Conservation (phyloP, 257 asterid species). For the Plantago ovata region DNA sequence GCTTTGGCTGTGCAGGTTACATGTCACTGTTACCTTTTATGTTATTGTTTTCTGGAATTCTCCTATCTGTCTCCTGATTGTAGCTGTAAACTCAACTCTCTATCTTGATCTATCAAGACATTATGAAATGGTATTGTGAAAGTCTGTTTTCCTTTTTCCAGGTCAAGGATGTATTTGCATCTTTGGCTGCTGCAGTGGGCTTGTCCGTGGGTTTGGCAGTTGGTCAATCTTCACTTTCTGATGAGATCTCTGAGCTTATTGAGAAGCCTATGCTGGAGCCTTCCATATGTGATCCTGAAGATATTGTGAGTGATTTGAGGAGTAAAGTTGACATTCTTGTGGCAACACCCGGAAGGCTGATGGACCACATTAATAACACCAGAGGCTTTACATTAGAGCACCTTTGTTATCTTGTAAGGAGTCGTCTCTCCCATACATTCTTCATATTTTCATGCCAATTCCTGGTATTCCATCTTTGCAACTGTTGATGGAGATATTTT, state of each 20-base stretch:
- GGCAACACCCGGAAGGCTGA: slow-evolving; percentile 93
- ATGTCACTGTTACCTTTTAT: not conserved
- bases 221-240: slow-evolving; percentile 90
- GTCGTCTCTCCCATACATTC: slow-evolving; percentile 5
- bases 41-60: not conserved
- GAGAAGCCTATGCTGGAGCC: slow-evolving; percentile 50
- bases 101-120: too few relatives aligned
- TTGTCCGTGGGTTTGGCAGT: slow-evolving; percentile 94
- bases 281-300: slow-evolving; percentile 47
- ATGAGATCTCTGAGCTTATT: slow-evolving; percentile 77
- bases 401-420: slow-evolving; percentile 83
- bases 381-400: slow-evolving; percentile 89
- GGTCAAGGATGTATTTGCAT: slow-evolving; percentile 83
- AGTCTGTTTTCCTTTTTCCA: slow-evolving; percentile 28
- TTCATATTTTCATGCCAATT: not conserved
- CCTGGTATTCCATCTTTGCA: not conserved
- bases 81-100: not conserved
- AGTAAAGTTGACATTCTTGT: slow-evolving; percentile 88
- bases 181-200: slow-evolving; percentile 90
- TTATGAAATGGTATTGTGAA: too few relatives aligned
- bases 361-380: slow-evolving; percentile 89
- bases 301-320: slow-evolving; percentile 36
- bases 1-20: slow-evolving; percentile 88
- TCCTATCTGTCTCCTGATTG: not conserved
- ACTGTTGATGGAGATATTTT: slow-evolving; percentile 3